Conservation (phyloP, 2,329 filamentous ascomycete genomes). For the Nannizzia gypsea region DNA sequence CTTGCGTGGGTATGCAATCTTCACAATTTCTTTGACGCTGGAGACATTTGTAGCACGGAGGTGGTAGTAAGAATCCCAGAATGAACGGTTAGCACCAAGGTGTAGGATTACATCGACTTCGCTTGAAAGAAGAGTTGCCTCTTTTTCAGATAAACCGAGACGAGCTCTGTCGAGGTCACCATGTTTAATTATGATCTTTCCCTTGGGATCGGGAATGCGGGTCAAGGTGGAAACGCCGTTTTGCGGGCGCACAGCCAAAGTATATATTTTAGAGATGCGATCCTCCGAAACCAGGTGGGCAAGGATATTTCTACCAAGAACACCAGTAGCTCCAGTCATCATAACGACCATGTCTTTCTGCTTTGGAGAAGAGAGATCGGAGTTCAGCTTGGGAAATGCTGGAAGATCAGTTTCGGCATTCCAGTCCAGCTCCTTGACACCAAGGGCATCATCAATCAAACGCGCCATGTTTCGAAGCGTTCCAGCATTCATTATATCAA, state of each 20-base stretch:
- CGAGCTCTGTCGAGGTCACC: conserved; percentile 28
- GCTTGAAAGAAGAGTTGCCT: conserved; percentile 20
- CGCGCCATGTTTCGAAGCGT: conserved; percentile 22
- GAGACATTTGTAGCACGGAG: conserved; percentile 19
- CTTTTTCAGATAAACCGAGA: conserved; percentile 29
- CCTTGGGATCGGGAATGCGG: neutral
- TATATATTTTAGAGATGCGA: conserved; percentile 31
- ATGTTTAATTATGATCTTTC: conserved; percentile 14
- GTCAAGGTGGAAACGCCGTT: conserved; percentile 2
- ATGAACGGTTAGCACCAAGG: conserved; percentile 30
- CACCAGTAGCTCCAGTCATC: conserved; percentile 25
- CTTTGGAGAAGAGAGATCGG: neutral
- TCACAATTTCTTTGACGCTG: conserved; percentile 16
- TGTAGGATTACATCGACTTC: conserved; percentile 42
- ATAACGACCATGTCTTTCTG: conserved; percentile 2
- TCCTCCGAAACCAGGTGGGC: conserved; percentile 23
- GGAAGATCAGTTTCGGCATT: neutral
- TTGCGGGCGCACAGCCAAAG: conserved; percentile 27
- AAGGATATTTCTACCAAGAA: conserved; percentile 32
- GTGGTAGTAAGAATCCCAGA: conserved; percentile 19
- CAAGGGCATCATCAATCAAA: neutral
- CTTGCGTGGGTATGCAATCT: conserved; percentile 10
- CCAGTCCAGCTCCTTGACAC: neutral
- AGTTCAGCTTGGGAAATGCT: neutral
- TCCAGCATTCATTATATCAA: conserved; percentile 28